A percentile compares a stretch with the other conserved stretches of the same genome.
Conservation (phyloP, 192 early-diverging fungal species). For the Phlyctochytrium arcticum region DNA sequence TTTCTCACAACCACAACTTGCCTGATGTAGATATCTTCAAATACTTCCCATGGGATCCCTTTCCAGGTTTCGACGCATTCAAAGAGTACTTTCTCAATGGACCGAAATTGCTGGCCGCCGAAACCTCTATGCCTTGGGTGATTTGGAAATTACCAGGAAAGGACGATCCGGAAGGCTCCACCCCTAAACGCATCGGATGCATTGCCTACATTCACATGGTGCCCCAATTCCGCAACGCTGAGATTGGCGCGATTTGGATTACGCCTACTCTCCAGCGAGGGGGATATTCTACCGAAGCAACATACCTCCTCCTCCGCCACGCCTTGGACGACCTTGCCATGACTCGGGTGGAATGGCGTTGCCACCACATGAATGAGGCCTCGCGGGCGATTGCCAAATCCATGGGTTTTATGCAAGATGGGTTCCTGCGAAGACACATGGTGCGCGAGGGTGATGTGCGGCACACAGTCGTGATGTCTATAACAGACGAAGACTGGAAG, state of each 20-base stretch:
- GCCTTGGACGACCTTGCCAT: background rate
- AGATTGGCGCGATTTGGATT: constrained; percentile 13
- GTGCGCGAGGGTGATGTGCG: background rate
- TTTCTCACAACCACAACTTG: background rate
- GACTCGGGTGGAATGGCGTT: constrained; percentile 4
- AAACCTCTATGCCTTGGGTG: background rate
- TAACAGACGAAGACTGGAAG: background rate
- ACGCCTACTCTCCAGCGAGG: background rate
- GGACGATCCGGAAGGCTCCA: background rate
- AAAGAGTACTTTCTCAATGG: background rate
- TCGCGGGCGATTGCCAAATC: background rate
- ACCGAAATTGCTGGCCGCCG: background rate
- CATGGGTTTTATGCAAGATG: background rate
- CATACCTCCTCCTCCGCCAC: background rate
- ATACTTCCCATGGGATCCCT: background rate
- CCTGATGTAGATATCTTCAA: background rate
- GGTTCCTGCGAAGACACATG: background rate
- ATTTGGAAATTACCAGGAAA: background rate
- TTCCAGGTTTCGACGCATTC: background rate
- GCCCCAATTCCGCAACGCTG: background rate
- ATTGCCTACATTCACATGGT: constrained; percentile 11
- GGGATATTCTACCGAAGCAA: constrained; percentile 3
- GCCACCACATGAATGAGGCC: background rate
- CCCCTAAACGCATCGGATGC: background rate
- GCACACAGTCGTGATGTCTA: background rate